These are phyloP conservation scores for Scutellaria galericulata DNA, from an alignment of 257 asterid species.

Conservation along the genomic window DNA sequence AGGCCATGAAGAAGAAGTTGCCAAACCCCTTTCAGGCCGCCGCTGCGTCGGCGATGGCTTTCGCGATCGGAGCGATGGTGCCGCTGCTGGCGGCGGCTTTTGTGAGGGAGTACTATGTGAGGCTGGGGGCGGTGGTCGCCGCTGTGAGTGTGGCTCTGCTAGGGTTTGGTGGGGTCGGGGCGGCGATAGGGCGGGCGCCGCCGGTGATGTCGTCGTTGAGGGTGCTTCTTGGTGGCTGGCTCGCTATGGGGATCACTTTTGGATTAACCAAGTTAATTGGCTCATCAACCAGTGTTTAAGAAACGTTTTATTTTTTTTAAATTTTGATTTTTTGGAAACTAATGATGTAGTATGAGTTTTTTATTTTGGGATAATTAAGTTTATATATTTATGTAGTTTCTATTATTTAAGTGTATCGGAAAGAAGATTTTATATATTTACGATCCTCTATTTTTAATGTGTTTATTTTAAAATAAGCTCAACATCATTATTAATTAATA, in stretches of 20 bases:
- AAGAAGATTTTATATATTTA: too few species aligned
- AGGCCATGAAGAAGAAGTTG: slow-evolving; percentile 38
- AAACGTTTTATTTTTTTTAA: neutral
- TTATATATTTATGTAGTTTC: too few species aligned
- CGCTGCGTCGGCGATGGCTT: slow-evolving; percentile 59
- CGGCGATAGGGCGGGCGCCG: slow-evolving; percentile 58
- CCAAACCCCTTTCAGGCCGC: slow-evolving; percentile 72
- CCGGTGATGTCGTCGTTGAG: slow-evolving; percentile 53
- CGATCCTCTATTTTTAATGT: too few species aligned
- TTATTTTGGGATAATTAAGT: too few species aligned
- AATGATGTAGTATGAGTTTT: too few species aligned
- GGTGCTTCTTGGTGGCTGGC: slow-evolving; percentile 70
- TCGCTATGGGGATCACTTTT: slow-evolving; percentile 74
- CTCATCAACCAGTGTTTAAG: slow-evolving; percentile 27
- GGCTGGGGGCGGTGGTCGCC: slow-evolving; percentile 62
- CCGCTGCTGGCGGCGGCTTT: slow-evolving; percentile 64
- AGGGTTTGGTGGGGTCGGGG: slow-evolving; percentile 63
- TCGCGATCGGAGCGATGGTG: slow-evolving; percentile 66
- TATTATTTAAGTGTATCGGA: too few species aligned
- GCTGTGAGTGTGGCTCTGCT: slow-evolving; percentile 63
- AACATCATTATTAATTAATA: too few species aligned
- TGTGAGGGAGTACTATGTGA: slow-evolving; percentile 41
- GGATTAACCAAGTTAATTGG: slow-evolving; percentile 64
- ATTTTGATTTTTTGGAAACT: neutral
- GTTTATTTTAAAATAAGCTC: too few species aligned